Base-by-base conservation (phyloP, 495 filamentous ascomycete species). In the Neurospora sp. region DNA sequence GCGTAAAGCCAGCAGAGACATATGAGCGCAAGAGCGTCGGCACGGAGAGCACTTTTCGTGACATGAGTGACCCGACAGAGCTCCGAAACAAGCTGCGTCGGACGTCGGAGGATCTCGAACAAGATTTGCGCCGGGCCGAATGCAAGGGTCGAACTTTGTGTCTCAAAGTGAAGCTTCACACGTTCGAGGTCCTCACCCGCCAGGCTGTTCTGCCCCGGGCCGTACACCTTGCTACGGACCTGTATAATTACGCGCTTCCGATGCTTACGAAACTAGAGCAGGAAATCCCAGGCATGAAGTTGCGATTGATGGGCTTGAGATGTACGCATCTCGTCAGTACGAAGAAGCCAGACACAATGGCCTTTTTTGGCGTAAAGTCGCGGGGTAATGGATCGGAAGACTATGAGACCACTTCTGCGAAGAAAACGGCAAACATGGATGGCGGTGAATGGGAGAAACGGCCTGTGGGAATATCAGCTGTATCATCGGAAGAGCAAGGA, bases 1-100 rank as follows among this genome's bases (percentile, higher is more conserved):
- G 88, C 18, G 87, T 99, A 8, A 91, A 94, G 69, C 96, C 96
- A 0, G 91, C 91, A 1, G 95, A 96, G 74, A 93, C 93, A 69
- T 93, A 96, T 75, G 94, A 97, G 77, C 88, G 95, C 12, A 97
- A 98, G 80, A 96, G 93, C 75, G 91, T 99, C 5, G 95, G 96
- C 39, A 98, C 95, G 0, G 96, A 99, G 82, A 90, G 89, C 69
- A 99, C 96, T 0, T 99, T 99, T 74, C 86, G 89, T 66, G 96
- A 97, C 37, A 90, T 97, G 75, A 85, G 86, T 18, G 89, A 90
- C 69, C 88, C 89, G 27, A 83, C 82, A 8, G 89, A 91, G 73
- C 84, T 98, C 18, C 85, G 93, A 12, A 89, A 88, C 37, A 97
- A 97, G 79, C 86, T 99, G 4, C 88, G 90, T 46, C 86, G 83